phyloP scores from a whole-genome alignment of 371 early-diverging fungal genomes.

The Rhizomucor pusillus region DNA sequence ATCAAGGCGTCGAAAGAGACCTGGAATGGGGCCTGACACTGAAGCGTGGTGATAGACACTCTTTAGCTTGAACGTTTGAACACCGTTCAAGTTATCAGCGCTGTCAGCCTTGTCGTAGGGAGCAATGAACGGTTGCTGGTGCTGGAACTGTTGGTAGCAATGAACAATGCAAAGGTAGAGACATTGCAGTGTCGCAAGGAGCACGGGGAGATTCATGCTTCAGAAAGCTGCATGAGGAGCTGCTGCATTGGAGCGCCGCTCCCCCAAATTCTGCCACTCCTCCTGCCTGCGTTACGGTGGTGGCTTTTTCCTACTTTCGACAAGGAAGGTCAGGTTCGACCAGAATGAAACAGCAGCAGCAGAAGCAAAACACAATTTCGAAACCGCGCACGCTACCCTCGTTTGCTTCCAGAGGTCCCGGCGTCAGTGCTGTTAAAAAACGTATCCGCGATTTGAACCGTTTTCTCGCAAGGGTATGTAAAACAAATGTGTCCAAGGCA shows the following conservation, averaged over 20 bases:
- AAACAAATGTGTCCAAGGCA: no score
- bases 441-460: constrained; percentile 32
- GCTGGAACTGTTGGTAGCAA: constrained; percentile 1
- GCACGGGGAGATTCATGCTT: neutral
- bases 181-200: neutral
- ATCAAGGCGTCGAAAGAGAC: constrained; percentile 46
- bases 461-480: constrained; percentile 14
- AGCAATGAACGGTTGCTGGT: neutral
- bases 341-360: neutral
- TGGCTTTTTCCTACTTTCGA: no score
- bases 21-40: constrained; percentile 32
- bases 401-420: no score
- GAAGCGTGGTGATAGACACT: constrained; percentile 41
- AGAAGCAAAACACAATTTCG: constrained; percentile 1
- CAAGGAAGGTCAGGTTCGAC: no score
- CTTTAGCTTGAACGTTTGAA: constrained; percentile 16
- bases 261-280: no score
- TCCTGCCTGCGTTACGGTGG: no score
- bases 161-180: neutral
- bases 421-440: constrained; percentile 27
- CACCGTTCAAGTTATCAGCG: neutral
- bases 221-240: no score
- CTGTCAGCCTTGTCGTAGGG: neutral
- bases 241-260: no score
- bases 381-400: neutral